Evolutionary conservation across 2,329 filamentous ascomycete species (phyloP), one percentile per base, ranked within the genome.

Genomic region (Fusarium sp.): DNA sequence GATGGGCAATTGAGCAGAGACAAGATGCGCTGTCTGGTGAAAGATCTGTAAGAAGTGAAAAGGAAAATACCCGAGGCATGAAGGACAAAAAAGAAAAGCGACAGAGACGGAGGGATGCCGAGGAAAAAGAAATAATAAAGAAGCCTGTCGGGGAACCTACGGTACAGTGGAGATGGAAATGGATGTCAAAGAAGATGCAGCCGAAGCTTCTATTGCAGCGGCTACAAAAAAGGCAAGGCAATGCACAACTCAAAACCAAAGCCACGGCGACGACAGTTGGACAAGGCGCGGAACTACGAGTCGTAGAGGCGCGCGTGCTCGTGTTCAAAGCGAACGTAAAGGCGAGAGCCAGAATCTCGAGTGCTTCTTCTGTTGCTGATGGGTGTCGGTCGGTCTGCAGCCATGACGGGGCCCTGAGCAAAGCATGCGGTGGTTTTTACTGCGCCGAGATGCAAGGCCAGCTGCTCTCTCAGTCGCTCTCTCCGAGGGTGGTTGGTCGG

Each of bases 191-290:
- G 37, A 30, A 36, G 52, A 47, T 56, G 53, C 46, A 60, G 44
- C 48, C 56, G 54, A 62, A 41, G 56, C 63, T 71, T 59, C 65
- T 15, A 23, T 59, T 71, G 60, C 44, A 53, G 40, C 43, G 39
- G 54, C 31, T 15, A 27, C 15, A 16, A 36, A 34, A 55, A 62
- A 50, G 47, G 34, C 37, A 23, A 23, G 23, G 23, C 23, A 23
- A 53, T 53, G 50, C 36, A 47, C 31, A 23, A 23, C 23, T 23
- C 23, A 23, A 23, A 46, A 10, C 31, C 50, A 39, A 56, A 44
- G 39, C 44, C 44, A 51, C 36, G 39, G 16, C 23, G 23, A 23
- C 23, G 23, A 23, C 31, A 34, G 15, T 27, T 28, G 43, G 12
- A 41, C 23, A 23, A 23, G 23, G 23, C 23, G 23, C 23, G 23